Evolutionary conservation across 1,284 basidiomycete genomes (phyloP).

Genomic region (Lignosus rhinocerotis): DNA sequence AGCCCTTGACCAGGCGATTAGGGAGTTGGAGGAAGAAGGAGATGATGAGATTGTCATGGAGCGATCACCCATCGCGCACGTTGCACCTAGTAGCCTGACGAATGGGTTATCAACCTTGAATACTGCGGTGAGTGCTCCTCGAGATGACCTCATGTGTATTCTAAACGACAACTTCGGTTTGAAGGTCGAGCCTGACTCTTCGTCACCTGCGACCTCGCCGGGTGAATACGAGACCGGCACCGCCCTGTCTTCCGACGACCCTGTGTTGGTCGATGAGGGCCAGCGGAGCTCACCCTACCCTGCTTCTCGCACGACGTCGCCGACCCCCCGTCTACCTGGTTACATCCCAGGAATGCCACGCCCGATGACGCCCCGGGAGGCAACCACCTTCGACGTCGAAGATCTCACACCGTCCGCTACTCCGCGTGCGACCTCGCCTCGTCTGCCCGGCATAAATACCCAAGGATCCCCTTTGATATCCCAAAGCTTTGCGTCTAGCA

Average conservation of each 20-base stretch:
- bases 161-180: slow-evolving; percentile 4
- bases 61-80: slow-evolving; percentile 53
- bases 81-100: slow-evolving; percentile 17
- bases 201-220: slow-evolving; percentile 26
- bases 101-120: slow-evolving; percentile 16
- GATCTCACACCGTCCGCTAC: slow-evolving; percentile 74
- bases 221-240: slow-evolving; percentile 53
- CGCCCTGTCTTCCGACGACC: slow-evolving; percentile 66
- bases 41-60: slow-evolving; percentile 76
- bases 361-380: slow-evolving; percentile 79
- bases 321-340: slow-evolving; percentile 70
- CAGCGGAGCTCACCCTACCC: slow-evolving; percentile 49
- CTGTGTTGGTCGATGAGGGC: slow-evolving; percentile 46
- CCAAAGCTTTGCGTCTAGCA: slow-evolving; percentile 37
- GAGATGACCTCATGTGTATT: slow-evolving; percentile 16
- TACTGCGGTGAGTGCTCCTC: slow-evolving; percentile 22
- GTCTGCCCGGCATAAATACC: slow-evolving; percentile 36
- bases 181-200: slow-evolving; percentile 20
- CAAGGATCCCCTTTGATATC: slow-evolving; percentile 33
- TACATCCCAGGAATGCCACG: slow-evolving; percentile 86
- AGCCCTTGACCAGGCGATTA: slow-evolving; percentile 72
- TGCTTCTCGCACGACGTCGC: slow-evolving; percentile 47
- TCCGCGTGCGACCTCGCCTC: slow-evolving; percentile 72
- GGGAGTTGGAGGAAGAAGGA: slow-evolving; percentile 57
- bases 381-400: slow-evolving; percentile 53